Evolutionary conservation across 2,329 filamentous ascomycete genomes (phyloP).

Genomic region (Taxawa tesnikishii): DNA sequence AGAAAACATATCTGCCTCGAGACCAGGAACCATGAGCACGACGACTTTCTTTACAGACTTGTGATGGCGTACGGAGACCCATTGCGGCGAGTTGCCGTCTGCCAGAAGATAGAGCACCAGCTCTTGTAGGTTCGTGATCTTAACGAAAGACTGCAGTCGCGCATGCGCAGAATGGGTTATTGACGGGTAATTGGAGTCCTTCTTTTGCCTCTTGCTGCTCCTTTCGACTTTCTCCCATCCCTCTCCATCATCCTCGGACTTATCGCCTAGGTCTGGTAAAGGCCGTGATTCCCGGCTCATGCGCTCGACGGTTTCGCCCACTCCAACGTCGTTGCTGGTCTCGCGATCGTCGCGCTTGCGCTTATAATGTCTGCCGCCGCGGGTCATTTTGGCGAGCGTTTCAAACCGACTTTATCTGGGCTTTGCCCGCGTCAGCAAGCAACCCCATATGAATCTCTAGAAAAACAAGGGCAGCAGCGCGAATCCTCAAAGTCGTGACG

Average conservation of each 20-base stretch:
- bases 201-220: constrained; percentile 17
- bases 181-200: constrained; percentile 37
- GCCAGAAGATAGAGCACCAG: constrained; percentile 49
- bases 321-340: too few relatives aligned
- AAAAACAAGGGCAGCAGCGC: too few relatives aligned
- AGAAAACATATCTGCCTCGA: constrained; percentile 85
- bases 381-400: too few relatives aligned
- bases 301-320: too few relatives aligned
- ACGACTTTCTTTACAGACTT: constrained; percentile 60
- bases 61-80: constrained; percentile 48
- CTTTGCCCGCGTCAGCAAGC: too few relatives aligned
- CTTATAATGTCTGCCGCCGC: too few relatives aligned
- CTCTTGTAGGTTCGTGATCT: constrained; percentile 45
- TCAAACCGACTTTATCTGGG: too few relatives aligned
- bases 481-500: too few relatives aligned
- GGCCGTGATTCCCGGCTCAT: background rate
- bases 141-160: constrained; percentile 42
- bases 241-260: constrained; percentile 6
- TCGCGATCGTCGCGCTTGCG: too few relatives aligned
- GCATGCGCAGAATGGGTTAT: constrained; percentile 41
- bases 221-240: constrained; percentile 16
- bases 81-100: constrained; percentile 50
- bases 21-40: constrained; percentile 78
- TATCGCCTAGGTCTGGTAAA: background rate
- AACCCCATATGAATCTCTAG: too few relatives aligned